phyloP scores from a whole-genome alignment of 495 filamentous ascomycete genomes.

The Terfezia boudieri region DNA sequence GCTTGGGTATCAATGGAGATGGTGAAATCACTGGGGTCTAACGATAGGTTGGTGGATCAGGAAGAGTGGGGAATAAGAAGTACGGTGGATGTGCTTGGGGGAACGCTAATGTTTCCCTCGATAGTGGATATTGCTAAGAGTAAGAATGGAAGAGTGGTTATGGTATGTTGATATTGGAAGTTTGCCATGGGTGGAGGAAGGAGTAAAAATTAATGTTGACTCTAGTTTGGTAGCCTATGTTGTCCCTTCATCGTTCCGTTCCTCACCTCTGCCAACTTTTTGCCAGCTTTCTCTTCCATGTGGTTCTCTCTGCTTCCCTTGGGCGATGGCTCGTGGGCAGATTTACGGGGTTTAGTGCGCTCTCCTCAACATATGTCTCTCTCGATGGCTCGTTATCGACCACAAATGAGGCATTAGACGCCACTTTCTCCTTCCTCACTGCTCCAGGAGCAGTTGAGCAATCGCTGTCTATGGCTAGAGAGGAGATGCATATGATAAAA shows the following conservation, averaged over 20 bases:
- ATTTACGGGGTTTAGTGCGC: no score
- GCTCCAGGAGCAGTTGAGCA: slow-evolving; percentile 44
- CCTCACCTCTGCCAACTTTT: no score
- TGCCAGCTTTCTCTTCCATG: no score
- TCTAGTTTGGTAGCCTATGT: no score
- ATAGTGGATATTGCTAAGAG: slow-evolving; percentile 50
- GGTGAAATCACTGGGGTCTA: slow-evolving; percentile 28
- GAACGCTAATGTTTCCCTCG: slow-evolving; percentile 54
- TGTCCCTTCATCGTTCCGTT: no score
- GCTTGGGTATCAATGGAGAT: slow-evolving; percentile 57
- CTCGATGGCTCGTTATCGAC: no score
- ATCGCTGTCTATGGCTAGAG: slow-evolving; percentile 43
- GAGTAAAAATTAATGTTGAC: no score
- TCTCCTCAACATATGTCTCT: no score
- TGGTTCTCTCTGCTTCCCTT: no score
- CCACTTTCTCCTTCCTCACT: slow-evolving; percentile 40
- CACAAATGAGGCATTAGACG: slow-evolving; percentile 26
- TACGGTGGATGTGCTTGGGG: slow-evolving; percentile 25
- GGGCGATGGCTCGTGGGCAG: no score
- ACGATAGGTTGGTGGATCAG: slow-evolving; percentile 1
- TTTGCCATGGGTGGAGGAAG: not conserved
- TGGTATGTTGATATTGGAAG: slow-evolving; percentile 16
- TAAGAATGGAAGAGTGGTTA: slow-evolving; percentile 36
- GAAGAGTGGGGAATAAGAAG: no score
- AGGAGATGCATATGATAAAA: slow-evolving; percentile 59